Conservation (phyloP, 1,284 basidiomycete species). For the Moesziomyces sp. region DNA sequence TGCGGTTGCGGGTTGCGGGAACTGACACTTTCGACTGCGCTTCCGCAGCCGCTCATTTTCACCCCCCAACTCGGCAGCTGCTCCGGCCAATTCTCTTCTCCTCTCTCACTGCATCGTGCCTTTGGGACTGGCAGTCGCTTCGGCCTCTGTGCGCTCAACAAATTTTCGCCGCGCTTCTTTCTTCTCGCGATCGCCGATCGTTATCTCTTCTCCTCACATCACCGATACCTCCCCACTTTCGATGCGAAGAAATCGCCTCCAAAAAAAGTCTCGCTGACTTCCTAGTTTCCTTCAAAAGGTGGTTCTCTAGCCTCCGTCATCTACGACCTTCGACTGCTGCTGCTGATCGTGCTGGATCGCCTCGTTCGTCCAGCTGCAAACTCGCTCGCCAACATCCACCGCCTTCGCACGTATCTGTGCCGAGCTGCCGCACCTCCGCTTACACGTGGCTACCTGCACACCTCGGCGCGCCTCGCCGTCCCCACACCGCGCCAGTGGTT, state of each 20-base stretch:
- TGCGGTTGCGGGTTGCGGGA: too few relatives aligned
- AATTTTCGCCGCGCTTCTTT: constrained; percentile 17
- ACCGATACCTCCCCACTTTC: background rate
- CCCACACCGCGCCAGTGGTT: constrained; percentile 19
- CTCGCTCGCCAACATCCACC: background rate
- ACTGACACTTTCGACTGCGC: background rate
- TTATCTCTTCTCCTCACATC: background rate
- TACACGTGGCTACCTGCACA: constrained; percentile 2
- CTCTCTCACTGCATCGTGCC: too few relatives aligned
- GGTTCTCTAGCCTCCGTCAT: too few relatives aligned
- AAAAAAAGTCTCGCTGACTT: too few relatives aligned
- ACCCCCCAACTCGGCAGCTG: too few relatives aligned
- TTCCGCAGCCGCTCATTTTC: too few relatives aligned
- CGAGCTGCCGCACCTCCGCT: constrained; percentile 1
- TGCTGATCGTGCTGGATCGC: too few relatives aligned
- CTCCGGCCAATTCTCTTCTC: too few relatives aligned
- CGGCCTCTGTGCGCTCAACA: constrained; percentile 2
- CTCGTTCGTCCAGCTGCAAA: too few relatives aligned
- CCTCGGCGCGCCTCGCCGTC: constrained; percentile 2
- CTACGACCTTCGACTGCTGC: too few relatives aligned
- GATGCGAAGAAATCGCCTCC: too few relatives aligned
- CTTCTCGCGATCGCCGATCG: background rate
- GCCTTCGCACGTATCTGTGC: background rate
- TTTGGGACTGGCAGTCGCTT: background rate
- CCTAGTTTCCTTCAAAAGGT: too few relatives aligned